Conservation (phyloP, 1,284 basidiomycete species). For the Ganoderma boninense region DNA sequence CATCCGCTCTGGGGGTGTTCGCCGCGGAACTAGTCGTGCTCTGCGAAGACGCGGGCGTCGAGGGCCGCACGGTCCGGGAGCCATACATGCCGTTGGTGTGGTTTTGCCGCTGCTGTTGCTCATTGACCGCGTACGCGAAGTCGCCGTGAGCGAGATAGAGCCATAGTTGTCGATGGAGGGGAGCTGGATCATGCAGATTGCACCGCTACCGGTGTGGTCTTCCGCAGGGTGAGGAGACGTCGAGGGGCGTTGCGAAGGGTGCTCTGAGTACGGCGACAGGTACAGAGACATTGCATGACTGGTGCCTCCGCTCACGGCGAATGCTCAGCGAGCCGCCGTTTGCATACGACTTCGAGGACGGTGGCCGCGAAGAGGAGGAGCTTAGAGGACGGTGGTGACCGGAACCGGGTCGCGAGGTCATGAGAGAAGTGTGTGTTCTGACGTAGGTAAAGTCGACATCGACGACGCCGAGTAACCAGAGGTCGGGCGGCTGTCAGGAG, state of each 20-base stretch:
- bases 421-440: conserved; percentile 54
- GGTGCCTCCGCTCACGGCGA: conserved; percentile 73
- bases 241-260: conserved; percentile 62
- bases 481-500: conserved; percentile 82
- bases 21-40: conserved; percentile 84
- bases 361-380: conserved; percentile 58
- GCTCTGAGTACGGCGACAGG: conserved; percentile 78
- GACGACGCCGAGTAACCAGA: conserved; percentile 86
- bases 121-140: conserved; percentile 74
- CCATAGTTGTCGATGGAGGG: conserved; percentile 71
- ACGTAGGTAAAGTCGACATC: conserved; percentile 67
- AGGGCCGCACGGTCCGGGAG: conserved; percentile 62
- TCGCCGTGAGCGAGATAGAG: conserved; percentile 72
- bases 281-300: conserved; percentile 87
- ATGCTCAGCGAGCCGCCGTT: conserved; percentile 64
- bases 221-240: conserved; percentile 76
- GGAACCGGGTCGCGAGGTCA: conserved; percentile 73
- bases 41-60: conserved; percentile 77
- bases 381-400: conserved; percentile 63
- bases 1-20: conserved; percentile 60
- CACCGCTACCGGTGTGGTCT: conserved; percentile 50
- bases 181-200: conserved; percentile 79
- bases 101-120: conserved; percentile 28
- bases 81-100: conserved; percentile 40
- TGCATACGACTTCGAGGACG: conserved; percentile 67